These are phyloP conservation scores for Endoconidiophora polonica DNA, from an alignment of 2,329 filamentous ascomycete species.

Conservation along the genomic window DNA sequence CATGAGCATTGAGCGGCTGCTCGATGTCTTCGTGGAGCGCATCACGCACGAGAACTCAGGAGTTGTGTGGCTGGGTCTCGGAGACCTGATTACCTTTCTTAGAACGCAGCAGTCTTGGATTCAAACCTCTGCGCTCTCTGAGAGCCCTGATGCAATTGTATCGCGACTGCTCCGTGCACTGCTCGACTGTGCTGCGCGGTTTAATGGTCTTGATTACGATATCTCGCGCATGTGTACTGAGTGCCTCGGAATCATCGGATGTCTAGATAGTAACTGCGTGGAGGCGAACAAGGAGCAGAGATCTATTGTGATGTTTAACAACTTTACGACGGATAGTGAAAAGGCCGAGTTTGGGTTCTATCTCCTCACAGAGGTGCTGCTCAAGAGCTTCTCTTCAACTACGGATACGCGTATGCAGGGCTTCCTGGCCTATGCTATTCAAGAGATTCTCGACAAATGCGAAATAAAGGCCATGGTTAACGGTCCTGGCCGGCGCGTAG, in stretches of 20 bases:
- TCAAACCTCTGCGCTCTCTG: slow-evolving; percentile 62
- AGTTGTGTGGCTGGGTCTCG: slow-evolving; percentile 67
- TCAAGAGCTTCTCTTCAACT: slow-evolving; percentile 80
- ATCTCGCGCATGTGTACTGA: slow-evolving; percentile 61
- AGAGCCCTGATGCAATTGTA: slow-evolving; percentile 65
- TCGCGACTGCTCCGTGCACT: slow-evolving; percentile 57
- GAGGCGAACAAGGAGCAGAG: slow-evolving; percentile 63
- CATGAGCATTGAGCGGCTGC: slow-evolving; percentile 18
- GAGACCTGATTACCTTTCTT: slow-evolving; percentile 61
- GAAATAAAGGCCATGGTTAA: slow-evolving; percentile 43
- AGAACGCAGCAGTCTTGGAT: slow-evolving; percentile 58
- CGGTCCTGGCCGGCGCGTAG: slow-evolving; percentile 26
- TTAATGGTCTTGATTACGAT: slow-evolving; percentile 48
- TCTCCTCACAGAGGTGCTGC: slow-evolving; percentile 70
- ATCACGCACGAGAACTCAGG: slow-evolving; percentile 70
- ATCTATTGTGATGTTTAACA: slow-evolving; percentile 73
- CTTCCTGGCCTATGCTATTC: slow-evolving; percentile 87
- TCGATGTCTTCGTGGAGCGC: slow-evolving; percentile 48
- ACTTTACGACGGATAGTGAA: slow-evolving; percentile 65
- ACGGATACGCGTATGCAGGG: slow-evolving; percentile 79
- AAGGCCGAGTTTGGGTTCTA: slow-evolving; percentile 74
- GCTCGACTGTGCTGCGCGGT: slow-evolving; percentile 71
- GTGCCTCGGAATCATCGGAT: slow-evolving; percentile 78
- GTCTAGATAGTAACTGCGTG: slow-evolving; percentile 76
- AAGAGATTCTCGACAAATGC: slow-evolving; percentile 68